phyloP scores from a whole-genome alignment of 108 stramenopile genomes.

The Cyclotella cryptica region DNA sequence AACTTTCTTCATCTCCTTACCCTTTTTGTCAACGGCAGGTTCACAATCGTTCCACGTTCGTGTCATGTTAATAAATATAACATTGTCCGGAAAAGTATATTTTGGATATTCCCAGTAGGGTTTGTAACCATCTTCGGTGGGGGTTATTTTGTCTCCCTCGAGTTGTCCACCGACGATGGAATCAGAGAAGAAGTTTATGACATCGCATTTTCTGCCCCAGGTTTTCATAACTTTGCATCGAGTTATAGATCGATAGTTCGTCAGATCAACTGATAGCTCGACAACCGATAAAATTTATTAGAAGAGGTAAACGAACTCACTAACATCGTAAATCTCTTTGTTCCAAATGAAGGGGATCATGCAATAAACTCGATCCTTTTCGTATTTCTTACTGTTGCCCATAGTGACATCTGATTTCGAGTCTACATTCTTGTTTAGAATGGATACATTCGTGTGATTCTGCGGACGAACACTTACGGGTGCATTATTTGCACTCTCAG shows the following conservation, averaged over 20 bases:
- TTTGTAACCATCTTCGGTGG: slow-evolving; percentile 25
- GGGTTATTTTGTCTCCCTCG: slow-evolving; percentile 37
- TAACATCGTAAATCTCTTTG: slow-evolving; percentile 8
- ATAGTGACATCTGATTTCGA: not conserved
- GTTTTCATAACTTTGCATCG: slow-evolving; percentile 39
- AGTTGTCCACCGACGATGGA: slow-evolving; percentile 43
- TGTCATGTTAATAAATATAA: slow-evolving; percentile 57
- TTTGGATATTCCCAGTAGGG: slow-evolving; percentile 52
- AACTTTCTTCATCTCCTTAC: slow-evolving; percentile 35
- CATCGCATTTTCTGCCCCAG: slow-evolving; percentile 54
- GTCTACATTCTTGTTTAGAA: too few species aligned
- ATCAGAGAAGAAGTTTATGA: slow-evolving; percentile 50
- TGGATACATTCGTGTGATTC: too few species aligned
- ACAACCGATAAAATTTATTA: not conserved
- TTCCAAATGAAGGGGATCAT: slow-evolving; percentile 23
- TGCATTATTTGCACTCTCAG: too few species aligned
- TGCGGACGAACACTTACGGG: too few species aligned
- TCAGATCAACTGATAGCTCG: slow-evolving; percentile 12
- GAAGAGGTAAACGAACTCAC: not conserved
- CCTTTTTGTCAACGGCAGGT: not conserved
- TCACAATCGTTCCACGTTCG: slow-evolving; percentile 48
- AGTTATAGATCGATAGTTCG: not conserved
- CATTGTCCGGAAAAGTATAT: slow-evolving; percentile 48
- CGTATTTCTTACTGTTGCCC: not conserved
- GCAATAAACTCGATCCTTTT: slow-evolving; percentile 15